These are phyloP conservation scores for Ambrosia artemisiifolia DNA, from an alignment of 129 eudicot species.

Conservation along the genomic window DNA sequence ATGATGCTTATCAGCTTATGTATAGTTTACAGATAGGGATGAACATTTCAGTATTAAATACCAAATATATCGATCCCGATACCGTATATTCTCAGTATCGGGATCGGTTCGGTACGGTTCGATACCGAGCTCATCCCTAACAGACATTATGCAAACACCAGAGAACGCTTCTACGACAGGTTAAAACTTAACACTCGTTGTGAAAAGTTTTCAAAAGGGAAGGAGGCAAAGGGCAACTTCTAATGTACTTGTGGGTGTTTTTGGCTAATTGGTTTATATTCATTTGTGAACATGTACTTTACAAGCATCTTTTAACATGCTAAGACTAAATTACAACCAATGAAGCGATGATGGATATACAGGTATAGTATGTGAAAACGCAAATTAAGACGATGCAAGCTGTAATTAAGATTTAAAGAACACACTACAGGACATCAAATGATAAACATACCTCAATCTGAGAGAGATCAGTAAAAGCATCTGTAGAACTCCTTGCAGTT, in stretches of 20 bases:
- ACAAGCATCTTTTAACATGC: background rate
- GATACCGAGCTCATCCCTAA: too few species aligned
- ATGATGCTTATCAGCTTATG: too few species aligned
- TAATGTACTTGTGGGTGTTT: background rate
- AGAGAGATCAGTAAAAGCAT: slow-evolving; percentile 78
- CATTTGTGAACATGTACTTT: background rate
- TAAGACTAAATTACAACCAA: background rate
- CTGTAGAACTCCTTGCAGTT: slow-evolving; percentile 43
- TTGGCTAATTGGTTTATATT: background rate
- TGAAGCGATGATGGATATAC: background rate
- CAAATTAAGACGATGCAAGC: background rate
- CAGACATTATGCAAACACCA: background rate
- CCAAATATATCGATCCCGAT: too few species aligned
- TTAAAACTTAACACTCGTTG: background rate
- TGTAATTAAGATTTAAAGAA: background rate
- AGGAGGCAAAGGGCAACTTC: background rate
- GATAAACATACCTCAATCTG: slow-evolving; percentile 70
- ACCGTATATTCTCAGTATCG: too few species aligned
- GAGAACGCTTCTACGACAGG: background rate
- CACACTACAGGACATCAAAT: background rate
- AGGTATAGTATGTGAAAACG: background rate
- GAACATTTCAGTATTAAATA: too few species aligned
- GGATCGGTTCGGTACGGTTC: too few species aligned
- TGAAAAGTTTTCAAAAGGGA: background rate
- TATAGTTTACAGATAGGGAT: too few species aligned